Conservation (phyloP, 2,329 filamentous ascomycete genomes). For the Cryphonectria japonica region DNA sequence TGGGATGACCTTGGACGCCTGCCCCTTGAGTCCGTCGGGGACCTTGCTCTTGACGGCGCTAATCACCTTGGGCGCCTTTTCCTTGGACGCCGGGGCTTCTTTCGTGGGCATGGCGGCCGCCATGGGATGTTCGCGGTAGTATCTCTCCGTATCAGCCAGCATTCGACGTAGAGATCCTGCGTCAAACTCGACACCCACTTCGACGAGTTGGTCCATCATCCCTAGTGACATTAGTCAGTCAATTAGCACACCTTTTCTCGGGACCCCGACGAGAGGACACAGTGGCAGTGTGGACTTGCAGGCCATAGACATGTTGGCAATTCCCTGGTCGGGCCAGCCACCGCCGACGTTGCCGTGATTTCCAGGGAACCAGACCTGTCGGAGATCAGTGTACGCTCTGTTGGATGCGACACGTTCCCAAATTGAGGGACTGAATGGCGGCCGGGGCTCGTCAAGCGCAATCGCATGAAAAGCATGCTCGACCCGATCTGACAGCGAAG, state of each 20-base stretch:
- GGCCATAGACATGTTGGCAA: slow-evolving; percentile 42
- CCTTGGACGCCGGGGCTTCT: slow-evolving; percentile 23
- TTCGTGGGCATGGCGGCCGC: slow-evolving; percentile 26
- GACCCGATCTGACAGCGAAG: slow-evolving; percentile 54
- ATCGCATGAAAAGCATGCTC: slow-evolving; percentile 64
- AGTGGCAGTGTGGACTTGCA: slow-evolving; percentile 34
- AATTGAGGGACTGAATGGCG: slow-evolving; percentile 58
- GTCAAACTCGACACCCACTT: slow-evolving; percentile 55
- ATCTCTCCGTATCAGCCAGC: slow-evolving; percentile 38
- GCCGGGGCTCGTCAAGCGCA: slow-evolving; percentile 59
- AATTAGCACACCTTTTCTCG: background rate
- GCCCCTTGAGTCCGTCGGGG: slow-evolving; percentile 20
- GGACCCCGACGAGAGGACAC: background rate
- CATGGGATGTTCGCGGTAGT: slow-evolving; percentile 31
- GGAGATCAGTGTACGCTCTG: slow-evolving; percentile 47
- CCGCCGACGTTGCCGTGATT: slow-evolving; percentile 73
- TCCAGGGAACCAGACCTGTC: slow-evolving; percentile 70
- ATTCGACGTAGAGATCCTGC: slow-evolving; percentile 46
- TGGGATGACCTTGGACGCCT: slow-evolving; percentile 11
- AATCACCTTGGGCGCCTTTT: slow-evolving; percentile 15
- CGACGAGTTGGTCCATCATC: slow-evolving; percentile 61
- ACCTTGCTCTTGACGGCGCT: slow-evolving; percentile 16
- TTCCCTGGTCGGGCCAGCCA: slow-evolving; percentile 60
- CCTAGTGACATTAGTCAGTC: slow-evolving; percentile 38
- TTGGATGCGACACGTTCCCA: slow-evolving; percentile 52